These are phyloP conservation scores for Paraconiothyrium sp. DNA, from an alignment of 2,329 filamentous ascomycete species.

Conservation along the genomic window DNA sequence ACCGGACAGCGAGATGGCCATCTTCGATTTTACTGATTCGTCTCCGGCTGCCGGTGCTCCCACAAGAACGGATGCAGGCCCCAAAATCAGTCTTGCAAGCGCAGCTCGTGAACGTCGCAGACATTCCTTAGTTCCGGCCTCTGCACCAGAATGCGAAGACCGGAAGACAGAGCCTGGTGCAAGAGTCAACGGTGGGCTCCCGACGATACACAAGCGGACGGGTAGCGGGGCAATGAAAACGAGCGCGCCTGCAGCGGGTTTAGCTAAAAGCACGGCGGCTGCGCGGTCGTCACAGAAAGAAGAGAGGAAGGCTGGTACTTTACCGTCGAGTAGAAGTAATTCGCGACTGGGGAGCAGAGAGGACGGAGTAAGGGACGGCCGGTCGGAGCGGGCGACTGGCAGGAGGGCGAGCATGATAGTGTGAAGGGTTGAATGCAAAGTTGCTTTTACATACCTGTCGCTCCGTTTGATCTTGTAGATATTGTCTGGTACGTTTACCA, in stretches of 20 bases:
- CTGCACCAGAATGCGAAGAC: slow-evolving; percentile 17
- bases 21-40: slow-evolving; percentile 51
- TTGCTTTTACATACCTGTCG: not conserved
- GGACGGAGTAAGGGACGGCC: slow-evolving; percentile 30
- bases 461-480: not conserved
- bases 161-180: slow-evolving; percentile 22
- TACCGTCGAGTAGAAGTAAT: slow-evolving; percentile 21
- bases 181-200: slow-evolving; percentile 29
- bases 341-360: slow-evolving; percentile 18
- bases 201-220: slow-evolving; percentile 37
- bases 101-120: slow-evolving; percentile 39
- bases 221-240: slow-evolving; percentile 37
- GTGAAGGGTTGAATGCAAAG: slow-evolving; percentile 28
- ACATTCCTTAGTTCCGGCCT: slow-evolving; percentile 44
- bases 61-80: slow-evolving; percentile 22
- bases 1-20: slow-evolving; percentile 42
- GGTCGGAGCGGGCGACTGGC: slow-evolving; percentile 50
- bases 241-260: slow-evolving; percentile 21
- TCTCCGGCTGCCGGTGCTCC: slow-evolving; percentile 34
- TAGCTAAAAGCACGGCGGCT: slow-evolving; percentile 30
- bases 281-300: slow-evolving; percentile 30
- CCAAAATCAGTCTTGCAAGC: slow-evolving; percentile 42
- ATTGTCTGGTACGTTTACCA: slow-evolving; percentile 5
- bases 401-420: slow-evolving; percentile 56
- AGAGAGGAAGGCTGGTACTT: slow-evolving; percentile 2